Evolutionary conservation across 2,329 filamentous ascomycete species (phyloP), one percentile per base, ranked within the genome.

Genomic region (Neonectria hederae): DNA sequence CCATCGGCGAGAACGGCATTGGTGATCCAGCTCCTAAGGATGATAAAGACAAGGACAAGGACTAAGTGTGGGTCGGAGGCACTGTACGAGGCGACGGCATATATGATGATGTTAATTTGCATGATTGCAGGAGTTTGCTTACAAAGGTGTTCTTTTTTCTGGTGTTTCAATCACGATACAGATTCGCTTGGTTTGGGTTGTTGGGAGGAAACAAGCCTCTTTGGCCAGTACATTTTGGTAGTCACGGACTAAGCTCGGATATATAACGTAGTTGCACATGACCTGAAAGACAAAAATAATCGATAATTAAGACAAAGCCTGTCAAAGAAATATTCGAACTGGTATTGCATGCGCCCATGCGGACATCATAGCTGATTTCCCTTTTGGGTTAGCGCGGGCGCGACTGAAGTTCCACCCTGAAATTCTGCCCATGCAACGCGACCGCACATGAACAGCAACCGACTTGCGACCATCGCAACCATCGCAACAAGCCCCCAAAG

Each of bases 1-100:
- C 96, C 51, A 99, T 99, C 77, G 93, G 93, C 62, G 97, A 98
- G 80, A 94, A 97, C 77, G 96, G 96, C 46, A 99, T 99, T 75
- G 93, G 93, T 28, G 96, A 99, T 77, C 96, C 96, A 48, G 92
- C 91, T 63, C 95, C 96, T 49, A 99, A 99, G 84, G 96, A 99
- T 75, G 95, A 98, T 76, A 97, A 97, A 84, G 96, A 99, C 75
- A 80, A 95, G 77, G 95, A 98, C 76, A 97, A 97, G 81, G 91
- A 93, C 61, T 87, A 79, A 67, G 51, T 1, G 26, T 11, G 11
- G 10, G 14, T 17, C 17, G 45, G 14, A 30, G 22, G 51, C 35
- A 26, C 40, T 57, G 60, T 63, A 62, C 63, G 55, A 61, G 30
- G 51, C 43, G 58, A 72, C 58, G 68, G 69, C 62, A 62, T 66